phyloP scores from a whole-genome alignment of 495 filamentous ascomycete species.

The Penicillium canariense region DNA sequence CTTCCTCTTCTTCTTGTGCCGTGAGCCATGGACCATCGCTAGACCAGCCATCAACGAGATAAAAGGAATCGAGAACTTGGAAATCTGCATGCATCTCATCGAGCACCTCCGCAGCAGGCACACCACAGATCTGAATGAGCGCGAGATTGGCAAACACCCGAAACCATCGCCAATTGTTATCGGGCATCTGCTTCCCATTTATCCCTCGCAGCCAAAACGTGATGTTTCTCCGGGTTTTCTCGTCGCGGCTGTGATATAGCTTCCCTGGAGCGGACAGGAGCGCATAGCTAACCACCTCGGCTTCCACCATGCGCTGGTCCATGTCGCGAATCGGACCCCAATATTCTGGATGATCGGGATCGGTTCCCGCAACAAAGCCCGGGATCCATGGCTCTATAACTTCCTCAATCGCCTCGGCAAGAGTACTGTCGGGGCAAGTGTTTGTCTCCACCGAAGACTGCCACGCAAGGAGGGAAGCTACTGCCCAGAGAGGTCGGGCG shows the following conservation, averaged over 20 bases:
- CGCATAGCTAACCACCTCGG: conserved; percentile 22
- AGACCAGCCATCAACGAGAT: conserved; percentile 67
- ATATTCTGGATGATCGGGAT: conserved; percentile 22
- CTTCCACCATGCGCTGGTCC: conserved; percentile 30
- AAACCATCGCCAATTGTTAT: conserved; percentile 29
- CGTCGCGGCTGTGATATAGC: conserved; percentile 5
- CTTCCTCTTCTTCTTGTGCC: conserved; percentile 7
- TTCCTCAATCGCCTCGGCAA: background rate
- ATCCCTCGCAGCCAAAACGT: conserved; percentile 20
- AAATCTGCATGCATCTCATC: conserved; percentile 17
- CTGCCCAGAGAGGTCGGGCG: conserved; percentile 21
- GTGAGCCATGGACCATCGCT: conserved; percentile 65
- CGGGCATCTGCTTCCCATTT: conserved; percentile 18
- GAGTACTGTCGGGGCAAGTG: background rate
- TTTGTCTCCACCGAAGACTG: background rate
- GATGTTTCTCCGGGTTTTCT: conserved; percentile 15
- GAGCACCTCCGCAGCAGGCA: conserved; percentile 7
- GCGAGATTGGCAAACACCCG: conserved; percentile 26
- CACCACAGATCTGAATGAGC: conserved; percentile 11
- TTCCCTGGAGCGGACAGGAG: conserved; percentile 12
- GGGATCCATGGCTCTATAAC: conserved; percentile 20
- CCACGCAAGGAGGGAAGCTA: conserved; percentile 6
- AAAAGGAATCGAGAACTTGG: conserved; percentile 16
- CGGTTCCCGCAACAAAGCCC: conserved; percentile 14
- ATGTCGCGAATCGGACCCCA: conserved; percentile 21